Conservation (phyloP, 2,329 filamentous ascomycete species). For the Aureobasidium namibiae region DNA sequence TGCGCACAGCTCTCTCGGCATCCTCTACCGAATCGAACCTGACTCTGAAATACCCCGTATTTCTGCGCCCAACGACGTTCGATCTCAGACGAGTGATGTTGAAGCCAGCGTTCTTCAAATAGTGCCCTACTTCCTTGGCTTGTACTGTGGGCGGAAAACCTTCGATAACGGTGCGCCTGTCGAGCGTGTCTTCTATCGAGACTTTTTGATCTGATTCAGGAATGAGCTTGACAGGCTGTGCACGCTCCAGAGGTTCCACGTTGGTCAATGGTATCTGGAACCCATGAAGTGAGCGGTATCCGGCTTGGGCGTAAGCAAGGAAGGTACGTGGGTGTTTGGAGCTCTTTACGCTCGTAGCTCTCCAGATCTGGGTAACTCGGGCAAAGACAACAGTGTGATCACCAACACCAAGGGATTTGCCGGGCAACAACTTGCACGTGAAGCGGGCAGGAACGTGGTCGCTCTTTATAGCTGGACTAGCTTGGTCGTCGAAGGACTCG, state of each 20-base stretch:
- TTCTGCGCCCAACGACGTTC: too few species aligned
- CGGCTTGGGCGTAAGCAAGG: background rate
- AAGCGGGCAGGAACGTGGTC: constrained; percentile 23
- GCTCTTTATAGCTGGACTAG: background rate
- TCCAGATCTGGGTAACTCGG: constrained; percentile 23
- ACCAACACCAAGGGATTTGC: constrained; percentile 32
- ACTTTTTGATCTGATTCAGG: background rate
- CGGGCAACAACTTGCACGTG: constrained; percentile 27
- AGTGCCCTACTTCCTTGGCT: too few species aligned
- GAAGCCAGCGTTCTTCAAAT: background rate
- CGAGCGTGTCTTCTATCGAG: too few species aligned
- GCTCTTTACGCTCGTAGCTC: background rate
- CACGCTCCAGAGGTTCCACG: background rate
- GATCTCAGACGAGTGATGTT: too few species aligned
- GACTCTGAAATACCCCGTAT: too few species aligned
- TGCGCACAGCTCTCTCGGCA: background rate
- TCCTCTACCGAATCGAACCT: too few species aligned
- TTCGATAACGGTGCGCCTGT: too few species aligned
- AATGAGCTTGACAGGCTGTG: background rate
- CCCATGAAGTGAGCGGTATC: background rate
- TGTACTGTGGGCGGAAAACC: too few species aligned
- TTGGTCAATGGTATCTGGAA: background rate
- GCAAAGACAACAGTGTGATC: constrained; percentile 43
- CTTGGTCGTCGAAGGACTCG: background rate
- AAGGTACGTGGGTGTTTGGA: background rate